phyloP scores from a whole-genome alignment of 148 eudicot genomes.

The Arctostaphylos glauca region DNA sequence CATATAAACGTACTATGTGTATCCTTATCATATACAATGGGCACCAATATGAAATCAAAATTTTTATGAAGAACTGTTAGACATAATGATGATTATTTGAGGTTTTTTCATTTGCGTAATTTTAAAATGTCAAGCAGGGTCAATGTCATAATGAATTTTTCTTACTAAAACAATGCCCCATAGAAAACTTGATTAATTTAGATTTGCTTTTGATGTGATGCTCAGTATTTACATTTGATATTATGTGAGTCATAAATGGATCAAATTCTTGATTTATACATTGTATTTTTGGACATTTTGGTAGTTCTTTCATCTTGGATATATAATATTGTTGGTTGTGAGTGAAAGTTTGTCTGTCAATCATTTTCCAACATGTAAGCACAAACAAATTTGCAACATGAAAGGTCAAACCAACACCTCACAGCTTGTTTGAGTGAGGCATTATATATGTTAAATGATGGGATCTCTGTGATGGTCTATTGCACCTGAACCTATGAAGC shows the following conservation, averaged over 20 bases:
- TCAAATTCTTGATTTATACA: neutral
- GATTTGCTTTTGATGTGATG: neutral
- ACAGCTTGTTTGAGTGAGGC: neutral
- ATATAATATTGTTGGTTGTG: neutral
- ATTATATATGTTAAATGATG: neutral
- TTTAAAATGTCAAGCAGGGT: no score
- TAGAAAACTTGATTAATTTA: neutral
- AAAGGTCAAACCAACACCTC: neutral
- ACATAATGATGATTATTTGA: neutral
- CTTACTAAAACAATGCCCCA: no score
- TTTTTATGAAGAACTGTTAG: neutral
- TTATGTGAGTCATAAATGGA: neutral
- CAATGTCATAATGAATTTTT: no score
- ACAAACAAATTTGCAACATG: neutral
- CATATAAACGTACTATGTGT: neutral
- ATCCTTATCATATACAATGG: neutral
- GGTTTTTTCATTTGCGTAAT: no score
- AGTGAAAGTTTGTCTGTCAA: neutral
- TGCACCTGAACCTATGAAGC: neutral
- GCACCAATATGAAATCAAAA: neutral
- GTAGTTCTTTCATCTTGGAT: neutral
- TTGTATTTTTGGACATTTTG: neutral
- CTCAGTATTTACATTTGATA: neutral
- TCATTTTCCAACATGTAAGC: no score
- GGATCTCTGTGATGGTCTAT: neutral